These are phyloP conservation scores for Populus simonii DNA, from an alignment of 345 rosid species.

Conservation along the genomic window DNA sequence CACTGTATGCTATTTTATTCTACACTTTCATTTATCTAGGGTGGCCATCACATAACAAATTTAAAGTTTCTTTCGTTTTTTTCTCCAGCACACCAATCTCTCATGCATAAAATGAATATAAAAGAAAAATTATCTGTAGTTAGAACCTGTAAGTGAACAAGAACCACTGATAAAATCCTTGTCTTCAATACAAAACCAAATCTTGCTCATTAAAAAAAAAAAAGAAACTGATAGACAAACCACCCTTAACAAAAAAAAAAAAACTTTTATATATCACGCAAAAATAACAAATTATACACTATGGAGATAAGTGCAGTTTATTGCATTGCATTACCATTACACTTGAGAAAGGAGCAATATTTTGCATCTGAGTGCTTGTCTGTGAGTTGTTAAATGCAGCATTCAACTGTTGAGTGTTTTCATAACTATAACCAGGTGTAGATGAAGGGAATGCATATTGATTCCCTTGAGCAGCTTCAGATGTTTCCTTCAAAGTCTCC, in stretches of 20 bases:
- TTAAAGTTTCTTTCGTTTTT: neutral
- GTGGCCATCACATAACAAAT: neutral
- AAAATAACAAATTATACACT: neutral
- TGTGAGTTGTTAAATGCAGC: constrained; percentile 51
- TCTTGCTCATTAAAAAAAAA: neutral
- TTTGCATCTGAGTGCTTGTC: constrained; percentile 67
- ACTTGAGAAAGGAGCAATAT: constrained; percentile 59
- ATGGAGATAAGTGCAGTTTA: neutral
- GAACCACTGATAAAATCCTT: neutral
- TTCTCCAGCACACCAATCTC: neutral
- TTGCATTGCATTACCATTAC: constrained; percentile 57
- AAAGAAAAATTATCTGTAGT: neutral
- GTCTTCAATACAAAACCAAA: neutral
- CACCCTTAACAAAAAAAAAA: neutral
- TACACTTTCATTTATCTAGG: neutral
- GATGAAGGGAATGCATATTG: constrained; percentile 73
- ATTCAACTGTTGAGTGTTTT: constrained; percentile 59
- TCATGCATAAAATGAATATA: neutral
- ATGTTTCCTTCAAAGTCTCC: constrained; percentile 59
- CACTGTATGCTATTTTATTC: neutral
- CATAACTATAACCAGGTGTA: constrained; percentile 61
- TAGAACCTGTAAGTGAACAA: neutral
- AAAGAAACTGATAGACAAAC: neutral
- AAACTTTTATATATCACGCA: neutral
- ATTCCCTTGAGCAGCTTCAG: constrained; percentile 58